Evolutionary conservation across 495 filamentous ascomycete species (phyloP), one percentile per base, ranked within the genome.

Genomic region (Trichoderma erinaceum): DNA sequence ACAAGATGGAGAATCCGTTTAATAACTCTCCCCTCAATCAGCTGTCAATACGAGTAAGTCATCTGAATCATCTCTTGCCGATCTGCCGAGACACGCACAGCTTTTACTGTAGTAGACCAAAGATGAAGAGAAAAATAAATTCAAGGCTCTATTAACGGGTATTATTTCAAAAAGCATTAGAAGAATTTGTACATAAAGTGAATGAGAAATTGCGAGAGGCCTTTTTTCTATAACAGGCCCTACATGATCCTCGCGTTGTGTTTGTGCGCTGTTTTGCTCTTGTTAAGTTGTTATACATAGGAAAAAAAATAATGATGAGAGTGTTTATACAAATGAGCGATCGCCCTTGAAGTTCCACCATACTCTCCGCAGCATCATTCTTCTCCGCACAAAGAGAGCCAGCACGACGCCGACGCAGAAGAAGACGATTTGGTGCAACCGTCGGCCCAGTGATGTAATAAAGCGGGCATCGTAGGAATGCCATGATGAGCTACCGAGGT

Each of bases 401-500:
- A 61, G 23, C 1, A 29, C n/a, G 11, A 61, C 27, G n/a, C 56
- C 56, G 10, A 61, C 56, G 56, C 56, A 27, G 56, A 61, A 61
- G n/a, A 61, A 61, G 23, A 61, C 23, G n/a, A 61, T 16, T 18
- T 61, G 56, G 56, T 61, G 8, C 2, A 61, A 25, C 56, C 56
- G 15, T 4, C 56, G 56, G 43, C 76, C 76, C 18, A 77, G 27
- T 3, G 67, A 64, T 7, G 71, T 68, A 32, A 78, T 75, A 63
- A 78, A 66, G 15, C 73, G 69, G 7, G 78, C 80, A 65, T 82
- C 80, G 35, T 74, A 78, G 10, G 75, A 78, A 66, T 82, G 80
- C 79, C 80, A 82, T 11, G 76, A 79, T 15, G 79, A 81, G 63
- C 77, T 78, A n/a, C 80, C 80, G 23, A 81, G 73, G 61, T 82